phyloP scores from a whole-genome alignment of 2,329 filamentous ascomycete genomes.

The Calonectria pseudoturangicola region DNA sequence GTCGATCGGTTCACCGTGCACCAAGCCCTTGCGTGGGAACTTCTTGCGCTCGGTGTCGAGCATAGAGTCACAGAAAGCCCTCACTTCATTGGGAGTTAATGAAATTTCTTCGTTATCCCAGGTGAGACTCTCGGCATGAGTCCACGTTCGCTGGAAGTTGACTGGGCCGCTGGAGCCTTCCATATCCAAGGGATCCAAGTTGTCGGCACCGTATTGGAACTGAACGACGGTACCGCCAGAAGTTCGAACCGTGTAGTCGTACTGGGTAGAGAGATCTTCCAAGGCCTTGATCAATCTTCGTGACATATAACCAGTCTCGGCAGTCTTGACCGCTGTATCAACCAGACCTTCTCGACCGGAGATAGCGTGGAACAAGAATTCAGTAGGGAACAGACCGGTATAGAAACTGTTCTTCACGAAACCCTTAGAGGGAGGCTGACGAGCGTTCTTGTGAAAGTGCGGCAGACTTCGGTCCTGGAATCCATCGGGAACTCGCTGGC shows the following conservation, averaged over 20 bases:
- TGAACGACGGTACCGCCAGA: conserved; percentile 93
- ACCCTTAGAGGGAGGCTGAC: conserved; percentile 94
- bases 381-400: conserved; percentile 89
- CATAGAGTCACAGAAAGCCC: conserved; percentile 79
- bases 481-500: conserved; percentile 92
- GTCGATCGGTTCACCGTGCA: conserved; percentile 76
- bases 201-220: conserved; percentile 97
- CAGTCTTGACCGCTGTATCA: conserved; percentile 99
- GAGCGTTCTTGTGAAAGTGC: conserved; percentile 95
- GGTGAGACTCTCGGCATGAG: conserved; percentile 84
- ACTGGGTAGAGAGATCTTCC: conserved; percentile 94
- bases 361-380: conserved; percentile 99
- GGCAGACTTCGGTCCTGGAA: conserved; percentile 97
- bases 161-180: conserved; percentile 95
- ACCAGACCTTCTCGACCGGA: conserved; percentile 98
- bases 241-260: conserved; percentile 95
- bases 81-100: conserved; percentile 84
- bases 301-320: conserved; percentile 99
- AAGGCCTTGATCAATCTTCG: conserved; percentile 97
- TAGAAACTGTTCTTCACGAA: conserved; percentile 99
- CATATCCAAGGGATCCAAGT: conserved; percentile 97
- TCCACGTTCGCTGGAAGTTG: conserved; percentile 93
- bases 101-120: conserved; percentile 86
- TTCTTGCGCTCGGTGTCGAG: conserved; percentile 77
- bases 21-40: conserved; percentile 77